Evolutionary conservation across 768 basidiomycete species (phyloP).

Genomic region (Pisolithus sp.): DNA sequence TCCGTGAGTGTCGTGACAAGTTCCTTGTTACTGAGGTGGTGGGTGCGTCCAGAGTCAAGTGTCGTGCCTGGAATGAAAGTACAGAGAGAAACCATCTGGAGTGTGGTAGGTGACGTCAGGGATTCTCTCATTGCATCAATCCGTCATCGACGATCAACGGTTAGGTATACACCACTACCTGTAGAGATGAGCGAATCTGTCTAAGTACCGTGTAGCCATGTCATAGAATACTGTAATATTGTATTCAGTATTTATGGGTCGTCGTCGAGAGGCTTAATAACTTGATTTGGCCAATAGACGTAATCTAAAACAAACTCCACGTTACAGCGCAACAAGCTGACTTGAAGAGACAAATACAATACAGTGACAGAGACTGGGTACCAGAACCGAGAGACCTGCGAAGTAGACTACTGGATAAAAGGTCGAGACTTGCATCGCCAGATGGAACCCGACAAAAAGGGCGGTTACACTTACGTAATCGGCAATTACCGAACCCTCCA

Average conservation of each 20-base stretch:
- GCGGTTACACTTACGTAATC: not conserved
- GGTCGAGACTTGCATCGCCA: too few species aligned
- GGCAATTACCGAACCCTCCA: slow-evolving; percentile 22
- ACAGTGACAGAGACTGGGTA: too few species aligned
- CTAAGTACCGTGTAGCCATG: slow-evolving; percentile 6
- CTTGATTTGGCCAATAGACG: too few species aligned
- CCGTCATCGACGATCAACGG: slow-evolving; percentile 33
- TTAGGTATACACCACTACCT: slow-evolving; percentile 66
- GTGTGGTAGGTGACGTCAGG: slow-evolving; percentile 44
- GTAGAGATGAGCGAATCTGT: slow-evolving; percentile 51
- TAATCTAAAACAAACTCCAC: too few species aligned
- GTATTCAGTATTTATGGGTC: too few species aligned
- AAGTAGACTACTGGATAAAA: too few species aligned
- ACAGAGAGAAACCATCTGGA: slow-evolving; percentile 30
- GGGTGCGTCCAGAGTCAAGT: slow-evolving; percentile 65
- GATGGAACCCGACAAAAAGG: too few species aligned
- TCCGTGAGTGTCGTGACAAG: slow-evolving; percentile 93
- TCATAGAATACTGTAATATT: not conserved
- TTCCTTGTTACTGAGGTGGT: slow-evolving; percentile 80
- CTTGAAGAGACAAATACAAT: too few species aligned
- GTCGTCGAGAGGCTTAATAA: too few species aligned
- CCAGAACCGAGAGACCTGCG: too few species aligned
- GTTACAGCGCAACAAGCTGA: too few species aligned
- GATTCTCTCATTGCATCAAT: slow-evolving; percentile 36
- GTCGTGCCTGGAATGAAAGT: slow-evolving; percentile 58